Percentiles rank a stretch among this genome's conserved stretches.
phyloP scores from a whole-genome alignment of 257 asterid species.

The Scutellaria barbata region DNA sequence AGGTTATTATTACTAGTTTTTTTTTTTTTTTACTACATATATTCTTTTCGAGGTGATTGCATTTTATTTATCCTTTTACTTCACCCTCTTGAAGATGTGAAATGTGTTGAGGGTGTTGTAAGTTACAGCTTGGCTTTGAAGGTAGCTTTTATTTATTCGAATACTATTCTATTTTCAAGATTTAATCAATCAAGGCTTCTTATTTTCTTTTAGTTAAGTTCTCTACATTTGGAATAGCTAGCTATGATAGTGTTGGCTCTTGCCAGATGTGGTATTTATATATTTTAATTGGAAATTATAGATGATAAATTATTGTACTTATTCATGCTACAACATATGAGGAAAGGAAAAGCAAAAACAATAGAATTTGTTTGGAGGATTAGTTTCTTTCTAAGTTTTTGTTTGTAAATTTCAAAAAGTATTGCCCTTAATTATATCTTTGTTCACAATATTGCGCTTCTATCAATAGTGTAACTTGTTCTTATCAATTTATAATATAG shows the following conservation, averaged over 20 bases:
- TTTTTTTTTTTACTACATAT: constrained; percentile 38
- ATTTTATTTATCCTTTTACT: constrained; percentile 31
- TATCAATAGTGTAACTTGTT: too few relatives aligned
- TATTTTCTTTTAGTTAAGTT: neutral
- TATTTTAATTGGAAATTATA: neutral
- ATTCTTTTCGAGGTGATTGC: constrained; percentile 58
- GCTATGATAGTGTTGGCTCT: neutral
- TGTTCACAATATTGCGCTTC: too few relatives aligned
- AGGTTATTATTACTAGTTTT: constrained; percentile 31
- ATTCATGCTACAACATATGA: too few relatives aligned
- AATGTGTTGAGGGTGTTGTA: constrained; percentile 40
- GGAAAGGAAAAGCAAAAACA: too few relatives aligned
- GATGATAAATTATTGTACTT: too few relatives aligned
- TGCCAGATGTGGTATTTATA: neutral
- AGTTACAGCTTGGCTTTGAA: constrained; percentile 23
- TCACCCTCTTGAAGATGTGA: constrained; percentile 39
- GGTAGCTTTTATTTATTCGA: constrained; percentile 31
- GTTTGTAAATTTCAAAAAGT: too few relatives aligned
- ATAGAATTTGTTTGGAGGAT: too few relatives aligned
- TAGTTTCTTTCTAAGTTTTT: too few relatives aligned
- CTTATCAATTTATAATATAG: too few relatives aligned
- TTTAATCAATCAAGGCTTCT: neutral
- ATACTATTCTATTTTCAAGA: constrained; percentile 4
- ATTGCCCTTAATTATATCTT: too few relatives aligned
- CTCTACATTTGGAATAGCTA: neutral